phyloP scores from a whole-genome alignment of 2,329 filamentous ascomycete species.

The Emmonsia crescens region DNA sequence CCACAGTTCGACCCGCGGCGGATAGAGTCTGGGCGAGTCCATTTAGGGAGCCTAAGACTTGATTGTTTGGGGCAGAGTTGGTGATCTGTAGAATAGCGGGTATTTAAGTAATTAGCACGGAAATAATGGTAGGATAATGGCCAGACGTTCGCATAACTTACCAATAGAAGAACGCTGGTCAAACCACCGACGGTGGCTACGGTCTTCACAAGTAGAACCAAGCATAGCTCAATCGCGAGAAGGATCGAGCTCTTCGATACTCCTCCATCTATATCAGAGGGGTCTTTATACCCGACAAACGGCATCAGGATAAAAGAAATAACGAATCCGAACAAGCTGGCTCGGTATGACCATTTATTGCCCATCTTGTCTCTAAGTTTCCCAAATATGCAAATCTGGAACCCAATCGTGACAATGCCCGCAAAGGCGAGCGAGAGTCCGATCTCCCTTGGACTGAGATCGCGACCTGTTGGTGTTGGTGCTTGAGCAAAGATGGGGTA shows the following conservation, averaged over 20 bases:
- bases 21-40: conserved; percentile 90
- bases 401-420: conserved; percentile 73
- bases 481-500: conserved; percentile 88
- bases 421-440: conserved; percentile 77
- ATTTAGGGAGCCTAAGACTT: conserved; percentile 79
- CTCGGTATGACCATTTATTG: conserved; percentile 74
- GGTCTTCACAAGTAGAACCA: conserved; percentile 76
- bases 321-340: conserved; percentile 67
- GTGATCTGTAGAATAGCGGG: conserved; percentile 56
- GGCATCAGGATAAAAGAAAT: conserved; percentile 80
- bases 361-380: conserved; percentile 67
- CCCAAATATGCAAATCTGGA: conserved; percentile 79
- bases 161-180: conserved; percentile 77
- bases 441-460: conserved; percentile 65
- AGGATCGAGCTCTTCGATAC: conserved; percentile 54
- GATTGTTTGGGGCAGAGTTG: conserved; percentile 78
- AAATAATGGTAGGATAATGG: background rate
- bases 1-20: conserved; percentile 76
- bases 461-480: conserved; percentile 62
- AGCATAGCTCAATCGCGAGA: conserved; percentile 71
- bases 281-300: conserved; percentile 68
- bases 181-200: conserved; percentile 80
- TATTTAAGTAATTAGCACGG: background rate
- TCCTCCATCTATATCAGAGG: conserved; percentile 42
- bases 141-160: conserved; percentile 35